Conservation (phyloP, 164 flowering plant genomes). For the Piper betle region DNA sequence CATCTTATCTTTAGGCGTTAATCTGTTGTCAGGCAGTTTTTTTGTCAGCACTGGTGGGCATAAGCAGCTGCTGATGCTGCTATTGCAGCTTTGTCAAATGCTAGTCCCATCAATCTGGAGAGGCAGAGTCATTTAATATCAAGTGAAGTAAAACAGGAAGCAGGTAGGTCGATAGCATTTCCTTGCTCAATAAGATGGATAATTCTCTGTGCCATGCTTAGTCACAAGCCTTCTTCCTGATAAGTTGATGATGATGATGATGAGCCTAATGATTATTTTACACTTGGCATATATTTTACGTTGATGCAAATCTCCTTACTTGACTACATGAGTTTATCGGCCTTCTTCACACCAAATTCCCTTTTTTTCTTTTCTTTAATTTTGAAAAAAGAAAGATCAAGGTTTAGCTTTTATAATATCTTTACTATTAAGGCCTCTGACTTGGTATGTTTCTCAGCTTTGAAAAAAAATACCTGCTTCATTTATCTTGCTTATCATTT, state of each 20-base stretch:
- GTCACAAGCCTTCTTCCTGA: neutral
- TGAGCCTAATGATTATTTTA: neutral
- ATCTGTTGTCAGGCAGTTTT: constrained; percentile 59
- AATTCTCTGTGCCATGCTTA: neutral
- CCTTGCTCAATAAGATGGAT: neutral
- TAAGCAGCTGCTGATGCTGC: constrained; percentile 85
- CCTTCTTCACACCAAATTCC: neutral
- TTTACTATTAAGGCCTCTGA: too few relatives aligned
- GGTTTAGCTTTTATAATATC: too few relatives aligned
- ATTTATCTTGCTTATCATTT: too few relatives aligned
- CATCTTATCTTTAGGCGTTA: neutral
- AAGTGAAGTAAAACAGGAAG: constrained; percentile 11
- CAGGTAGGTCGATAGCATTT: constrained; percentile 24
- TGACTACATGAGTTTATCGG: neutral
- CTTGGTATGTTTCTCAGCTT: too few relatives aligned
- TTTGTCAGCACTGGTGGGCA: constrained; percentile 75
- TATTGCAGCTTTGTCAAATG: constrained; percentile 41
- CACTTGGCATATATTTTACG: neutral
- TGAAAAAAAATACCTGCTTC: too few relatives aligned
- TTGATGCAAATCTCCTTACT: neutral
- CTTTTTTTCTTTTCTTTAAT: too few relatives aligned
- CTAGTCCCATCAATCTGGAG: constrained; percentile 7
- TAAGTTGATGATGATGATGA: neutral
- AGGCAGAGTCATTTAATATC: constrained; percentile 9
- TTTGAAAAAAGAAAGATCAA: too few relatives aligned